Conservation (phyloP, 768 basidiomycete genomes). For the Mycena filopes region DNA sequence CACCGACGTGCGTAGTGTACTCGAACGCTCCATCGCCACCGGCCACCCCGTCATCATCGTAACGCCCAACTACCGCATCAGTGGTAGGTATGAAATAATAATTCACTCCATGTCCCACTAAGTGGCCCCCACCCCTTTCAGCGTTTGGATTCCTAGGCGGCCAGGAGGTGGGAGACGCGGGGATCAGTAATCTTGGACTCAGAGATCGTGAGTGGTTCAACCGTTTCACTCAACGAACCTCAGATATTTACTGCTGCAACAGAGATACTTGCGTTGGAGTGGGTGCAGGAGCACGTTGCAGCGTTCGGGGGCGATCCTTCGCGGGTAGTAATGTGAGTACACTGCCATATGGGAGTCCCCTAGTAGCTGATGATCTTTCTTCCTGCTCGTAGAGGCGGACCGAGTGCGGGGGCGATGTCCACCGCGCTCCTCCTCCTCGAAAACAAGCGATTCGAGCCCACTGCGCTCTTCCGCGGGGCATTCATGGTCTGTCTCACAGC, state of each 20-base stretch:
- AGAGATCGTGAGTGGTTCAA: slow-evolving; percentile 62
- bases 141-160: slow-evolving; percentile 56
- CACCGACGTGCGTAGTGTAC: slow-evolving; percentile 39
- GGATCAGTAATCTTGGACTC: slow-evolving; percentile 60
- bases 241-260: neutral
- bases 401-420: slow-evolving; percentile 28
- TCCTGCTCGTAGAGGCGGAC: slow-evolving; percentile 18
- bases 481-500: slow-evolving; percentile 9
- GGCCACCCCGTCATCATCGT: slow-evolving; percentile 50
- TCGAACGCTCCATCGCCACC: slow-evolving; percentile 44
- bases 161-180: slow-evolving; percentile 50
- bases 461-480: slow-evolving; percentile 17
- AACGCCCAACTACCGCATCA: slow-evolving; percentile 51
- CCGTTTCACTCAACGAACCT: neutral
- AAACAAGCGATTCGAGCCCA: slow-evolving; percentile 23
- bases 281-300: slow-evolving; percentile 64
- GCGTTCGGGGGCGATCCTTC: slow-evolving; percentile 64
- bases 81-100: slow-evolving; percentile 40
- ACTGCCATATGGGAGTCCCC: too few relatives aligned
- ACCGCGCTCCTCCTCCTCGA: neutral
- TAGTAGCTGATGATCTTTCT: too few relatives aligned
- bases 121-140: too few relatives aligned
- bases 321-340: slow-evolving; percentile 55
- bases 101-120: too few relatives aligned
- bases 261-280: slow-evolving; percentile 60